Conservation (phyloP, 192 early-diverging fungal genomes). For the Backusella luteola region DNA sequence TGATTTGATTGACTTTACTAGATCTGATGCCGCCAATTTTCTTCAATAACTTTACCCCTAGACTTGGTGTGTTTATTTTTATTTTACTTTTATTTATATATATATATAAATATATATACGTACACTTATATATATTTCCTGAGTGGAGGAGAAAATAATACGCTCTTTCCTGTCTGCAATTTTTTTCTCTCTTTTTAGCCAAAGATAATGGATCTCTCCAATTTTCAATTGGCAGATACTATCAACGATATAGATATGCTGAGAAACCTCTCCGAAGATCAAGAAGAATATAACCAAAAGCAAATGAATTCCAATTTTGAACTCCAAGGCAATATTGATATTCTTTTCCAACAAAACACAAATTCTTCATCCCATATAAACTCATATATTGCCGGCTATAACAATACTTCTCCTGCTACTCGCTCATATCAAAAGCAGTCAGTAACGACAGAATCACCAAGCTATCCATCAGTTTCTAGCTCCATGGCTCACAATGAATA, state of each 20-base stretch:
- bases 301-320: neutral
- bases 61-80: neutral
- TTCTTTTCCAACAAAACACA: constrained; percentile 1
- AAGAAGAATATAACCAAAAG: neutral
- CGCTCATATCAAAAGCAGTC: neutral
- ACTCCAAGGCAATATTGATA: neutral
- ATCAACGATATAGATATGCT: constrained; percentile 19
- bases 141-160: neutral
- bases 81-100: neutral
- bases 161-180: neutral
- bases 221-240: constrained; percentile 13
- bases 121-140: neutral
- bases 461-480: neutral
- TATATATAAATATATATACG: neutral
- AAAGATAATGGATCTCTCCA: constrained; percentile 16
- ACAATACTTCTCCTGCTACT: neutral
- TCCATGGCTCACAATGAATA: constrained; percentile 11
- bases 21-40: neutral
- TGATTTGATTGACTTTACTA: constrained; percentile 18
- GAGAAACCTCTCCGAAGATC: neutral
- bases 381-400: neutral
- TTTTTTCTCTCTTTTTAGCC: neutral
- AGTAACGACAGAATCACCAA: neutral
- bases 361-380: neutral
- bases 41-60: constrained; percentile 1